Evolutionary conservation across 2,329 filamentous ascomycete species (phyloP).

Genomic region (Chaetoscypha palmicola): DNA sequence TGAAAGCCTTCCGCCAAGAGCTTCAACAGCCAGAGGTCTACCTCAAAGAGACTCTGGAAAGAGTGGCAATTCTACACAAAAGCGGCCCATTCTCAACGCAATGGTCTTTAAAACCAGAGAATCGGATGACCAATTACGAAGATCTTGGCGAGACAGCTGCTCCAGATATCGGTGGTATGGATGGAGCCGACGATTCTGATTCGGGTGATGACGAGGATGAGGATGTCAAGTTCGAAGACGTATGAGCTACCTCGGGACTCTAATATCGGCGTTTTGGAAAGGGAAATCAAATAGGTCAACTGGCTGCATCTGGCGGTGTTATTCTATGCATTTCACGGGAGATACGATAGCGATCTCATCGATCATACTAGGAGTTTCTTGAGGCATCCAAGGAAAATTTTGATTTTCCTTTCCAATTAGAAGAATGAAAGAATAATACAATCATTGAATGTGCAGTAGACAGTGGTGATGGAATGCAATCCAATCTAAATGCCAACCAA

Average conservation of each 20-base stretch:
- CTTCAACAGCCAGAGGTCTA: conserved; percentile 90
- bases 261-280: conserved; percentile 6
- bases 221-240: conserved; percentile 72
- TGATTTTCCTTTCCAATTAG: too few relatives aligned
- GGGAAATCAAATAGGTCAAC: neutral
- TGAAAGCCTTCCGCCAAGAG: conserved; percentile 71
- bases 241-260: conserved; percentile 31
- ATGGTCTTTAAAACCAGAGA: conserved; percentile 73
- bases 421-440: too few relatives aligned
- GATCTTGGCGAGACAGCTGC: conserved; percentile 45
- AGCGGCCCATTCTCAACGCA: conserved; percentile 78
- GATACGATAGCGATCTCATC: neutral
- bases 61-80: conserved; percentile 76
- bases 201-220: conserved; percentile 54
- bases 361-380: neutral
- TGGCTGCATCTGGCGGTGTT: conserved; percentile 13
- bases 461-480: too few relatives aligned
- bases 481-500: neutral
- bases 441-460: too few relatives aligned
- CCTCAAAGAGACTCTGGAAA: conserved; percentile 75
- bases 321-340: neutral
- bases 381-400: too few relatives aligned
- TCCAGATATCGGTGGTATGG: conserved; percentile 31
- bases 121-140: conserved; percentile 47
- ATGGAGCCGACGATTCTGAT: conserved; percentile 40